phyloP scores from a whole-genome alignment of 768 basidiomycete species.

The Boletus coccyginus region DNA sequence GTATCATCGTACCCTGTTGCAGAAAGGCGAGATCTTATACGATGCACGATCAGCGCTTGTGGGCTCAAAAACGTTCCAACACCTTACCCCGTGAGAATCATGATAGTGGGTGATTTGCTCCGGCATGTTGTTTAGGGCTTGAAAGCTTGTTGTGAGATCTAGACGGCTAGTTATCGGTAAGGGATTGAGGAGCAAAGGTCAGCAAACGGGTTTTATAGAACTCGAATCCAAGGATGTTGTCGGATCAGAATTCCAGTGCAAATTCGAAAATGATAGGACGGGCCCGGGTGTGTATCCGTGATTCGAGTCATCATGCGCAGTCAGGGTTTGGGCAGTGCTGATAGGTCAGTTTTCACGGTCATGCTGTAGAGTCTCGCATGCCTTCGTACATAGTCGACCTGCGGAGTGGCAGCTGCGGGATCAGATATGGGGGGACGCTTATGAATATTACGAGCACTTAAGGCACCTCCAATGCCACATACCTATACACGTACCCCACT shows the following conservation, averaged over 20 bases:
- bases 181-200: background rate
- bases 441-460: no score
- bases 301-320: no score
- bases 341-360: no score
- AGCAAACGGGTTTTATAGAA: background rate
- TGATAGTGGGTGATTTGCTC: slow-evolving; percentile 40
- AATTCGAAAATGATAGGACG: no score
- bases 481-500: no score
- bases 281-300: no score
- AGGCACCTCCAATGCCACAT: no score
- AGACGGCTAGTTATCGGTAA: background rate
- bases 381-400: no score
- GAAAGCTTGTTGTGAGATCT: background rate
- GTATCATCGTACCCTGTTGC: slow-evolving; percentile 42
- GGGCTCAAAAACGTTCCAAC: background rate
- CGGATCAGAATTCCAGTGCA: background rate
- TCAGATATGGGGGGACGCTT: no score
- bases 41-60: background rate
- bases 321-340: no score
- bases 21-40: slow-evolving; percentile 50
- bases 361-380: no score
- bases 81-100: slow-evolving; percentile 38
- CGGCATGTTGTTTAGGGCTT: slow-evolving; percentile 5
- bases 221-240: background rate
- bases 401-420: no score